These are phyloP conservation scores for Botrytis pseudocinerea DNA, from an alignment of 2,329 filamentous ascomycete species.

Conservation along the genomic window DNA sequence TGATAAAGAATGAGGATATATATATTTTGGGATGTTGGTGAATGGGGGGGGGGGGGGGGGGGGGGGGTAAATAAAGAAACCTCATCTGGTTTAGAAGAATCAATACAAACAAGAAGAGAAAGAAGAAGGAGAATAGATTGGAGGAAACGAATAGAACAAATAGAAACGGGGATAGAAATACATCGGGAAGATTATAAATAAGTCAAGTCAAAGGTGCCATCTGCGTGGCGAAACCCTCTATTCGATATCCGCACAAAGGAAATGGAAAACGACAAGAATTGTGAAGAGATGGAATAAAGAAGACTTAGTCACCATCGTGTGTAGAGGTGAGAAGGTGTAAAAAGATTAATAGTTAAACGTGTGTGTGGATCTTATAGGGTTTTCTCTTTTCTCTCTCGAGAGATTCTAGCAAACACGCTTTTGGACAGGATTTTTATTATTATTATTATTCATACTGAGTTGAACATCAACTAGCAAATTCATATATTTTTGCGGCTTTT, in stretches of 20 bases:
- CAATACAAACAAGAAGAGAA: background rate
- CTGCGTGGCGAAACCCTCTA: background rate
- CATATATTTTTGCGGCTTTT: background rate
- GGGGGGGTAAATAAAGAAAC: background rate
- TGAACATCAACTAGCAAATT: background rate
- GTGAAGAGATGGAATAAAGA: constrained; percentile 1
- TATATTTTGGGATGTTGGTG: background rate
- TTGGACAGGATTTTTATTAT: background rate
- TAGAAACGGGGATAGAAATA: background rate
- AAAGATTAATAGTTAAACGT: background rate
- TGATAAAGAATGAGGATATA: background rate
- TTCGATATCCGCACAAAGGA: background rate
- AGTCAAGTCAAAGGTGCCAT: background rate
- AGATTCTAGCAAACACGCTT: background rate
- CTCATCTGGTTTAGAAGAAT: background rate
- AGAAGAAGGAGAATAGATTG: too few species aligned
- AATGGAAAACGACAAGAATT: background rate
- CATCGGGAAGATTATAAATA: background rate
- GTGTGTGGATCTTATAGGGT: background rate
- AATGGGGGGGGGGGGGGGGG: background rate
- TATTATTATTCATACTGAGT: constrained; percentile 12
- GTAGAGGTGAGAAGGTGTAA: background rate
- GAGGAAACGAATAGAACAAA: background rate
- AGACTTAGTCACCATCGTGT: background rate
- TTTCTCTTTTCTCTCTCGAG: background rate